These are phyloP conservation scores for Leccinellum albellum DNA, from an alignment of 768 basidiomycete species.

Conservation along the genomic window DNA sequence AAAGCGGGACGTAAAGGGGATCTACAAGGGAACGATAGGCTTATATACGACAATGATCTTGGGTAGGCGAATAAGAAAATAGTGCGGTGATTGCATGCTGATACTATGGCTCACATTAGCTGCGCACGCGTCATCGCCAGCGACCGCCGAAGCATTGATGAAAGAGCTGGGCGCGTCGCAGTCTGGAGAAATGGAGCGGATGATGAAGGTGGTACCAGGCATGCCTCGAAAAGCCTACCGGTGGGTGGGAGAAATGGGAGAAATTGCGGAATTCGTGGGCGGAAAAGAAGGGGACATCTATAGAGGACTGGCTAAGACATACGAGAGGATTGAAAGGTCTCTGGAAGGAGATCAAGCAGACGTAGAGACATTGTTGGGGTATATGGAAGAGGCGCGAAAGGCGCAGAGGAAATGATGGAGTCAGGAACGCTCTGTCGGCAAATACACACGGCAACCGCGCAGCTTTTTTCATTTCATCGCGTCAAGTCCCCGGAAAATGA, in stretches of 20 bases:
- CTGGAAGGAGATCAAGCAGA: constrained; percentile 38
- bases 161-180: constrained; percentile 47
- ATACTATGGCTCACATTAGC: constrained; percentile 33
- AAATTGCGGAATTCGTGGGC: constrained; percentile 55
- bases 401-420: not conserved
- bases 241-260: constrained; percentile 62
- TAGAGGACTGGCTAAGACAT: constrained; percentile 44
- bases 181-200: constrained; percentile 39
- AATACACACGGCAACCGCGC: constrained; percentile 14
- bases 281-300: constrained; percentile 43
- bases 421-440: constrained; percentile 18
- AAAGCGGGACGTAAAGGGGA: constrained; percentile 38
- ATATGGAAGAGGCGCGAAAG: constrained; percentile 44
- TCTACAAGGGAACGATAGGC: constrained; percentile 52
- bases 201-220: constrained; percentile 37
- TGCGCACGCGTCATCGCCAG: constrained; percentile 54
- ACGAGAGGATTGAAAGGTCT: constrained; percentile 41
- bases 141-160: constrained; percentile 55
- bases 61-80: constrained; percentile 30
- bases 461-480: constrained; percentile 21
- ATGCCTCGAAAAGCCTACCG: constrained; percentile 65
- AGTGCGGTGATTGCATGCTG: not conserved
- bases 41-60: constrained; percentile 55
- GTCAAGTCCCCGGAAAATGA: constrained; percentile 11
- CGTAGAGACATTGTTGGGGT: constrained; percentile 38